These are phyloP conservation scores for Pezicula carpinea DNA, from an alignment of 2,329 filamentous ascomycete species.

Conservation along the genomic window DNA sequence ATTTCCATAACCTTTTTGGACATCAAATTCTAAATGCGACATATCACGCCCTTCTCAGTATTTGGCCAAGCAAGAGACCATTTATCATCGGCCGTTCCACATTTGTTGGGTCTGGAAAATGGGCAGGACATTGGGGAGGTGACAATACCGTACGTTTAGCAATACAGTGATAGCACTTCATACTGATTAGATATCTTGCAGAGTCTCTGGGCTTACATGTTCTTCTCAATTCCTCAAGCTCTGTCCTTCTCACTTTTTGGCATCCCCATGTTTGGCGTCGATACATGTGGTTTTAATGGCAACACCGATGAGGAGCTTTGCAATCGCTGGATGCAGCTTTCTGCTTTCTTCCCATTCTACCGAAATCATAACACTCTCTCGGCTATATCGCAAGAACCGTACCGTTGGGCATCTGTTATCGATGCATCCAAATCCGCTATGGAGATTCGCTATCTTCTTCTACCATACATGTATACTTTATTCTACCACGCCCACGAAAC, in stretches of 20 bases:
- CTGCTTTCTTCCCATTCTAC: constrained; percentile 74
- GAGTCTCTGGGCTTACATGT: constrained; percentile 64
- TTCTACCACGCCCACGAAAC: constrained; percentile 62
- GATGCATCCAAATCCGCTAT: constrained; percentile 63
- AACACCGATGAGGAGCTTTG: constrained; percentile 68
- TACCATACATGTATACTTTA: constrained; percentile 74
- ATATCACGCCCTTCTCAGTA: constrained; percentile 37
- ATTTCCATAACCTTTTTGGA: constrained; percentile 77
- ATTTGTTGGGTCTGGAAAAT: constrained; percentile 71
- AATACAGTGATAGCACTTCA: no score
- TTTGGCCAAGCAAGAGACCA: constrained; percentile 59
- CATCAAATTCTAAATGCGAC: constrained; percentile 74
- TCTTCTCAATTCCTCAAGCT: constrained; percentile 72
- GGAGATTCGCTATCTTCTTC: constrained; percentile 63
- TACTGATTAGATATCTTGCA: not conserved
- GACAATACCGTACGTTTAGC: constrained; percentile 56
- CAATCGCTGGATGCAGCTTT: constrained; percentile 68
- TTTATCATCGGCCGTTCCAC: constrained; percentile 83
- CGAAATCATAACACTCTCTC: constrained; percentile 67
- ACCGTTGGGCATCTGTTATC: constrained; percentile 61
- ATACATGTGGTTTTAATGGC: constrained; percentile 66
- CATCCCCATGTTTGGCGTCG: constrained; percentile 71
- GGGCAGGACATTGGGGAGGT: constrained; percentile 78
- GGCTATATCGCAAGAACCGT: constrained; percentile 64
- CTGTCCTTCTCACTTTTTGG: constrained; percentile 71